Evolutionary conservation across 1,139 yeast genomes (phyloP), one percentile per base, ranked within the genome.

Genomic region (Candida sanyaensis): DNA sequence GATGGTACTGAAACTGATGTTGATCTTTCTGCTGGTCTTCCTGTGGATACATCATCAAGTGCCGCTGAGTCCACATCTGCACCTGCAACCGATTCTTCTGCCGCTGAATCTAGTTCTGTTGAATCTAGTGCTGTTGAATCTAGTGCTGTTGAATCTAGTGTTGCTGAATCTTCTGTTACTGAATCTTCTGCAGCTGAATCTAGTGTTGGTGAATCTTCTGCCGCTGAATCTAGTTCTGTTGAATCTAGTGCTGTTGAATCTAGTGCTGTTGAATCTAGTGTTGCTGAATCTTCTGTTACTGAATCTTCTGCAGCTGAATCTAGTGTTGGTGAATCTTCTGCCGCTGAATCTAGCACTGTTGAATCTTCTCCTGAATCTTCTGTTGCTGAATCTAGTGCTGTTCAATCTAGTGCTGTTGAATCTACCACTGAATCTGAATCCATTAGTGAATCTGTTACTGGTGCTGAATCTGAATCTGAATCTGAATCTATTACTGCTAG

Each of bases 201-300:
- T 60, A n/a, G n/a, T n/a, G 52, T 59, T 44, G 49, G 53, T 24
- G 8, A 17, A 9, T 34, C 45, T 7, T 3, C 28, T 26, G 28
- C 28, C 4, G 3, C 28, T 24, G 39, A 34, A 21, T 26, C 46
- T 9, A 62, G 28, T 24, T 32, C 54, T 50, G 64, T 60, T 32
- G 71, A 64, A 50, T 75, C 76, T n/a, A 46, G 60, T 10, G 75
- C 70, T 26, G 66, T 74, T 21, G n/a, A 32, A 26, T 17, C 21
- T 17, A n/a, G n/a, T n/a, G n/a, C n/a, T n/a, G n/a, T n/a, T n/a
- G n/a, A n/a, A n/a, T 17, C 21, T 17, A 17, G 3, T 17, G 21
- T 3, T 17, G 2, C 28, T 8, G n/a, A n/a, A n/a, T 26, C 31
- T n/a, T n/a, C n/a, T n/a, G n/a, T n/a, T n/a, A n/a, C 52, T 6